Evolutionary conservation across 2,329 filamentous ascomycete species (phyloP), one percentile per base, ranked within the genome.

Genomic region (Colletotrichum sp.): DNA sequence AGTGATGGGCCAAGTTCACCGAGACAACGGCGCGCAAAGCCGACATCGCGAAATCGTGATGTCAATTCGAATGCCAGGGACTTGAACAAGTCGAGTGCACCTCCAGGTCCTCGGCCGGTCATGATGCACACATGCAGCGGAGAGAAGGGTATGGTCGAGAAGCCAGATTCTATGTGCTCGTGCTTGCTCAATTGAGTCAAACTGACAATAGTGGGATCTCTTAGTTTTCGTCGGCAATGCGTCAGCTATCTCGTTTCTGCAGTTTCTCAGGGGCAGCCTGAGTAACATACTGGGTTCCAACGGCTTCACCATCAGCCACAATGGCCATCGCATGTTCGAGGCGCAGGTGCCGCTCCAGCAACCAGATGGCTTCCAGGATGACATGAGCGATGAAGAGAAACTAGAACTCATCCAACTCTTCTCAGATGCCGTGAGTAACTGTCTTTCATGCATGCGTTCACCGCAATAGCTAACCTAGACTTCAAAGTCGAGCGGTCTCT

Each of bases 191-290:
- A n/a, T n/a, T n/a, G n/a, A n/a, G n/a, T n/a, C n/a, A n/a, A n/a
- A n/a, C n/a, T n/a, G n/a, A n/a, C n/a, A n/a, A n/a, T n/a, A n/a
- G n/a, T n/a, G n/a, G n/a, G n/a, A n/a, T n/a, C 4, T 22, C 12
- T 12, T 57, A 89, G 87, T 90, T 0, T 90, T 87, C 66, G 84
- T 89, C 64, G 86, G 88, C n/a, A 84, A 86, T n/a, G 87, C 87
- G 12, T 88, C 88, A 2, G 87, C 89, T 0, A 82, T 92, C 16
- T 91, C 90, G 0, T 92, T 92, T 73, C 81, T 92, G 1, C 89
- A 91, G 72, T 85, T 91, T 44, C 83, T 91, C 16, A 86, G 89
- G 16, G 84, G 88, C 15, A 86, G 85, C 4, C 79, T 88, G 77
- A 86, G 86, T 12, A 87, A 88, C 36, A 86, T 90, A 75, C 89